phyloP scores from a whole-genome alignment of 345 rosid genomes.

The Boechera retrofracta region DNA sequence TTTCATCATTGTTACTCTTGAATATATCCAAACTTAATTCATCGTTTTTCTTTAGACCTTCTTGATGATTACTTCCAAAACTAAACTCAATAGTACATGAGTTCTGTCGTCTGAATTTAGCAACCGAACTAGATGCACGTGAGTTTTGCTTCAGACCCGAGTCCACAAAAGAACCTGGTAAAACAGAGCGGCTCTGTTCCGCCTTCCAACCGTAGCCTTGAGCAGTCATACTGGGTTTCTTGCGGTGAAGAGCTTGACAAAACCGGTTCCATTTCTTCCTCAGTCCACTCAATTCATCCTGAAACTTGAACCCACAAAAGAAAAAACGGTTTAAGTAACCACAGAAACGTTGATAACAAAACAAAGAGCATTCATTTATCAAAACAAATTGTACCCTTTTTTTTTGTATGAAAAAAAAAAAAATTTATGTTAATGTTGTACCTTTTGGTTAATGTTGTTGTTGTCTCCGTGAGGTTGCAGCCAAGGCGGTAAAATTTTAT shows the following conservation, averaged over 20 bases:
- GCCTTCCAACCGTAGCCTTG: constrained; percentile 30
- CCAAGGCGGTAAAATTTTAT: constrained; percentile 72
- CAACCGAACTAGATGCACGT: constrained; percentile 49
- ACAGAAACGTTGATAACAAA: not conserved
- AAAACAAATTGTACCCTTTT: not conserved
- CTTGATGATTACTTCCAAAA: constrained; percentile 46
- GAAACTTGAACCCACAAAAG: constrained; percentile 38
- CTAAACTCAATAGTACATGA: constrained; percentile 75
- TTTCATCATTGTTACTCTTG: constrained; percentile 54
- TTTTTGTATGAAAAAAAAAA: not conserved
- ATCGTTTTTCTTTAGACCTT: constrained; percentile 38
- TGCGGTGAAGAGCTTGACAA: constrained; percentile 65
- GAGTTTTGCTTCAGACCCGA: constrained; percentile 44
- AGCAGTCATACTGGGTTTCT: constrained; percentile 8
- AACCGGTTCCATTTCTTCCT: constrained; percentile 75
- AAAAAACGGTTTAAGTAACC: not conserved
- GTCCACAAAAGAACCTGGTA: constrained; percentile 49
- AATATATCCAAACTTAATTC: constrained; percentile 68
- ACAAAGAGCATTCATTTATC: not conserved
- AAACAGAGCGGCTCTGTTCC: constrained; percentile 50
- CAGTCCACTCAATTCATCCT: constrained; percentile 65
- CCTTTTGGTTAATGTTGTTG: constrained; percentile 57
- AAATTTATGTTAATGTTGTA: constrained; percentile 8
- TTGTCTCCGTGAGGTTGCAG: constrained; percentile 55
- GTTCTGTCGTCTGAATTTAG: constrained; percentile 71